Evolutionary conservation across 148 eudicot genomes (phyloP), one percentile per base, ranked within the genome.

Genomic region (Arctostaphylos glauca): DNA sequence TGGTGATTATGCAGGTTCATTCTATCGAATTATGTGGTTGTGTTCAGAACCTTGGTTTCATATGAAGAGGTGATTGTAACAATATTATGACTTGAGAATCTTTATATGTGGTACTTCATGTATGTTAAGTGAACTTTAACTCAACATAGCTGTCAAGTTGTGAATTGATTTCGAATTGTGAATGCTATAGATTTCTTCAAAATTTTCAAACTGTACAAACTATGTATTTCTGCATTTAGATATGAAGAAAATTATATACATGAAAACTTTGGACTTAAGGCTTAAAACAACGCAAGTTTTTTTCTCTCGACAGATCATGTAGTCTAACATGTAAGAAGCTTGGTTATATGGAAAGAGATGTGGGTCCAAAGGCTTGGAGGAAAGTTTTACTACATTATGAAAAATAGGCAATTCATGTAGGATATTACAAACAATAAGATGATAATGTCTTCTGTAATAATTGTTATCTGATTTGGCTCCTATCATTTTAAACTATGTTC

Each of bases 41-140:
- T 96, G 74, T 96, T 96, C 85, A 90, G 92, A 86, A 90, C 91
- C 76, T 84, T 96, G 94, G 86, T 89, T 84, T 92, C 97, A 53
- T 96, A 92, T 82, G 94, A 96, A 84, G 96, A 96, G 97, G 99
- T 94, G 83, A 68, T 81, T 47, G 23, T 19, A 52, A 70, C 62
- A 23, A 73, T 80, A 8, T 78, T 5, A 50, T 38, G 68, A 38
- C 38, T 72, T 68, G 54, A 31, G 66, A 78, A 41, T 23, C 6
- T 52, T 80, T 49, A 2, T 62, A 7, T 2, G 15, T 43, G 49
- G 44, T 48, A 47, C 21, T 58, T 15, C 9, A 53, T 31, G 16
- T 47, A 64, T 23, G 75, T 14, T 21, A 31, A 21, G 67, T 60
- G 31, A 60, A 60, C 67, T 59, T 59, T 5, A 18, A 59, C 64